A percentile compares a stretch with the other conserved stretches of the same genome.
Conservation (phyloP, 805 yeast genomes). For the Pichia ethanolica region DNA sequence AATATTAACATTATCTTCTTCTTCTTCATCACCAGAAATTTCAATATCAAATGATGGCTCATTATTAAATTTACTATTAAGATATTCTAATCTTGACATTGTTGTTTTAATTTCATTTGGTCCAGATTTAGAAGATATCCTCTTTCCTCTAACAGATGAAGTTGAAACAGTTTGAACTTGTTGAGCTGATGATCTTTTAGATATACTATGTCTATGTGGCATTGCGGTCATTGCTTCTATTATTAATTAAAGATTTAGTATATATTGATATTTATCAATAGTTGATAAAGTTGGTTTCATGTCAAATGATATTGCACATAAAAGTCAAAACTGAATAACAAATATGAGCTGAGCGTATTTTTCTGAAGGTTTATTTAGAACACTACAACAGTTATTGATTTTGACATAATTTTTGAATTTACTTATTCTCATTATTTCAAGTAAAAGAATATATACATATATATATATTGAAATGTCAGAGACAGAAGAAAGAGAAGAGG, state of each 20-base stretch:
- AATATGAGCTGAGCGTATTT: no score
- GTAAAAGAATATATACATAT: not conserved
- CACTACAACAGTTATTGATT: no score
- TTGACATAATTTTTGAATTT: no score
- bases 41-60: constrained; percentile 7
- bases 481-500: not conserved
- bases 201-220: constrained; percentile 5
- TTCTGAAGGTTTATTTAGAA: no score
- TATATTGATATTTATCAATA: no score
- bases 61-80: constrained; percentile 4
- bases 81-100: constrained; percentile 1
- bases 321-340: no score
- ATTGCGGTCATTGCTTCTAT: not conserved
- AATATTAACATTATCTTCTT: not conserved
- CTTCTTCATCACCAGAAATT: constrained; percentile 3
- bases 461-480: not conserved
- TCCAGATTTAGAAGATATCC: not conserved
- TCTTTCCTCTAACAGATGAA: not conserved
- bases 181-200: constrained; percentile 2
- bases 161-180: not conserved
- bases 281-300: no score
- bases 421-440: no score
- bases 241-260: no score
- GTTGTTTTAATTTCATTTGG: not conserved
- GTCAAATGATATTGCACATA: no score